Conservation (phyloP, 2,329 filamentous ascomycete species). For the Taxawa tesnikishii region DNA sequence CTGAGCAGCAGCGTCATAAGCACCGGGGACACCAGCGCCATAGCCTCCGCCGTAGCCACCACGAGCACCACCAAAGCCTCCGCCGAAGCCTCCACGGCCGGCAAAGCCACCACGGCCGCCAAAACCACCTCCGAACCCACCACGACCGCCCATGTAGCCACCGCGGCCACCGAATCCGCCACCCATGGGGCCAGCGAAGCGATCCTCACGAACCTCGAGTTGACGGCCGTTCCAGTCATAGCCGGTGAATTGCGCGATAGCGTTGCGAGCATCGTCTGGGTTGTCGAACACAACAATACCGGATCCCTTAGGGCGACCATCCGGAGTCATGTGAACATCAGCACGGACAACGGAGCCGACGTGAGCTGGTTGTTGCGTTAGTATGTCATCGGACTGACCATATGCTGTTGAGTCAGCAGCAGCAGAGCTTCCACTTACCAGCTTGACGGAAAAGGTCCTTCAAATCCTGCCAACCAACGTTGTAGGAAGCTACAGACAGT, state of each 20-base stretch:
- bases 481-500: slow-evolving; percentile 72
- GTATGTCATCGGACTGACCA: slow-evolving; percentile 15
- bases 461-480: slow-evolving; percentile 95
- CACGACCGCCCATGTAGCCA: slow-evolving; percentile 24
- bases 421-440: slow-evolving; percentile 57
- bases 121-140: slow-evolving; percentile 15
- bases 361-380: slow-evolving; percentile 22
- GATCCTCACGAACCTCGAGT: slow-evolving; percentile 91
- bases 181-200: slow-evolving; percentile 57
- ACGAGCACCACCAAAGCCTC: slow-evolving; percentile 31
- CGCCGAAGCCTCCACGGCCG: slow-evolving; percentile 43
- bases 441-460: slow-evolving; percentile 98
- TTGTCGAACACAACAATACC: slow-evolving; percentile 96
- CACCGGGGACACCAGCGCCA: slow-evolving; percentile 20
- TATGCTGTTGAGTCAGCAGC: slow-evolving; percentile 9
- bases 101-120: slow-evolving; percentile 31
- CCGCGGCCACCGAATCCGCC: slow-evolving; percentile 26
- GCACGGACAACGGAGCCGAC: slow-evolving; percentile 79
- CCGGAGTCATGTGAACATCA: slow-evolving; percentile 84
- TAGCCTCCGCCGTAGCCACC: slow-evolving; percentile 23
- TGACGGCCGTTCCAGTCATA: slow-evolving; percentile 95
- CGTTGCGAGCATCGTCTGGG: slow-evolving; percentile 85
- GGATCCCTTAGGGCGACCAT: slow-evolving; percentile 89
- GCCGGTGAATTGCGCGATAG: slow-evolving; percentile 94
- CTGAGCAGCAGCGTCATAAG: slow-evolving; percentile 35